Percentiles rank a stretch among this genome's conserved stretches.
phyloP scores from a whole-genome alignment of 192 early-diverging fungal genomes.

The Entomortierella lignicola region DNA sequence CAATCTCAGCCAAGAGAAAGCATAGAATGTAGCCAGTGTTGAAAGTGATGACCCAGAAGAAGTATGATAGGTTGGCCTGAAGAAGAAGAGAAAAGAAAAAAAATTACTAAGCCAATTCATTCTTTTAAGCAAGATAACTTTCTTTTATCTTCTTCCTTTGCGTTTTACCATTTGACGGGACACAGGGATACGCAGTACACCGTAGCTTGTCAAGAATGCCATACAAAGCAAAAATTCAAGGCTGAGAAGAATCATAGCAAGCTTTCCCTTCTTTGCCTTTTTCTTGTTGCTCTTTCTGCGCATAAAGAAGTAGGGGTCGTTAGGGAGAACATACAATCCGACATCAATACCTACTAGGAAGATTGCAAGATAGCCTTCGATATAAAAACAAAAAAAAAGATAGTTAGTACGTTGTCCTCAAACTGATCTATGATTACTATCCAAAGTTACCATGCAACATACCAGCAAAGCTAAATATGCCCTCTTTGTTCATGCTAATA shows the following conservation, averaged over 20 bases:
- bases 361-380: slow-evolving; percentile 83
- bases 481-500: slow-evolving; percentile 91
- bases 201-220: slow-evolving; percentile 61
- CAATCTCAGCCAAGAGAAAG: slow-evolving; percentile 69
- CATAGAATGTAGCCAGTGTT: slow-evolving; percentile 72
- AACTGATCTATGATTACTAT: too few species aligned
- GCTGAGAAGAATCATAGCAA: slow-evolving; percentile 60
- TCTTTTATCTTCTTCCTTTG: neutral
- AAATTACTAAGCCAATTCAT: neutral
- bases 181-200: slow-evolving; percentile 66
- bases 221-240: slow-evolving; percentile 56
- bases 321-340: slow-evolving; percentile 71
- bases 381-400: neutral
- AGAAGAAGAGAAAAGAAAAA: neutral
- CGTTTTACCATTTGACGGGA: slow-evolving; percentile 77
- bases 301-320: slow-evolving; percentile 54
- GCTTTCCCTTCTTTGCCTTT: slow-evolving; percentile 56
- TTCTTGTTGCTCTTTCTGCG: slow-evolving; percentile 52
- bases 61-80: slow-evolving; percentile 78
- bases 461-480: slow-evolving; percentile 85
- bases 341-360: slow-evolving; percentile 82
- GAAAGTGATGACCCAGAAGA: slow-evolving; percentile 81
- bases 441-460: slow-evolving; percentile 19
- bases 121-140: neutral
- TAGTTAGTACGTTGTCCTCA: too few species aligned